Base-by-base conservation (phyloP, 306 rosid genomes). In the Nissolia schottii region DNA sequence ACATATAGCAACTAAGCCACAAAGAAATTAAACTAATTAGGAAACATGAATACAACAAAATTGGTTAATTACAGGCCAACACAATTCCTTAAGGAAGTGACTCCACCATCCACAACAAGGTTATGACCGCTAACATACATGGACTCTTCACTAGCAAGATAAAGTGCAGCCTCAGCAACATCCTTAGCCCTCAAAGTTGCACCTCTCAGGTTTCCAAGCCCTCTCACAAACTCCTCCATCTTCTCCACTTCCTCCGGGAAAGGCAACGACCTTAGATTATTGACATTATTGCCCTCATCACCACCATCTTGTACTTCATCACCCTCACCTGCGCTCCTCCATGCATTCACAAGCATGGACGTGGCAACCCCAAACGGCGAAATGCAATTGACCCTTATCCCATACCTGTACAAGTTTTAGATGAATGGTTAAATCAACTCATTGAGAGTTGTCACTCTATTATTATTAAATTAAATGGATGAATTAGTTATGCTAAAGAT, bases 311-410 rank as follows among this genome's bases (percentile, higher is more conserved):
- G 72, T 1, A 67, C 85, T 0, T 61, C 91, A 1, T 48, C 83
- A 3, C 20, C 19, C n/a, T n/a, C n/a, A n/a, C n/a, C n/a, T n/a
- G n/a, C n/a, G 2, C 12, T 45, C 46, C 92, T 80, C 97, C 96
- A 88, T 3, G 93, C 97, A 41, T 86, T 87, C 29, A 93, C 91
- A 5, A 90, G 86, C 97, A 93, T 88, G 9, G 96, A 64, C 6
- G 98, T 93, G 14, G 98, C 98, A 20, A 93, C 97, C 16, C 97
- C 98, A 37, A 93, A 93, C 2, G 98, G 98, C 0, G 98, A 93
- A 54, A 93, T 82, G 64, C 93, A 90, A 48, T 93, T 93, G 1
- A 93, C 96, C 51, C 98, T 77, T 7, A 93, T 87, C 20, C 98
- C 98, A 53, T 78, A 79, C 35, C n/a, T n/a, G n/a, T n/a, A n/a